These are phyloP conservation scores for Eucalyptus viminalis DNA, from an alignment of 345 rosid species.

Conservation along the genomic window DNA sequence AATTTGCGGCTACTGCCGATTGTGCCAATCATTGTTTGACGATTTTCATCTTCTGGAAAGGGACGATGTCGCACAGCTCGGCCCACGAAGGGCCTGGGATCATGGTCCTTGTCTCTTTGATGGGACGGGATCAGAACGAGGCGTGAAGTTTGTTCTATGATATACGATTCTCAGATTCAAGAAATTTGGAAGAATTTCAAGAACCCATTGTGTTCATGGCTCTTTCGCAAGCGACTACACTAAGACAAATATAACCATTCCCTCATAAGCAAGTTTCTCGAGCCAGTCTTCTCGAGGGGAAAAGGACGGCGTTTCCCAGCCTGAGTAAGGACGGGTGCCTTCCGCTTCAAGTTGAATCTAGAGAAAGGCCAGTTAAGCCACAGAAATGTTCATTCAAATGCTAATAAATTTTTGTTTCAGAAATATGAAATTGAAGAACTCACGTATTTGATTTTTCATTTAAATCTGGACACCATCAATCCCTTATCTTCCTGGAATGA, in stretches of 20 bases:
- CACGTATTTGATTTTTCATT: no score
- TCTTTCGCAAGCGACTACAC: not conserved
- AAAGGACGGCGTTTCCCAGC: no score
- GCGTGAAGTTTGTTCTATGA: not conserved
- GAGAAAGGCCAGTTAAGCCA: no score
- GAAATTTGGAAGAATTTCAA: not conserved
- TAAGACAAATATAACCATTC: no score
- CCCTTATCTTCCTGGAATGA: no score
- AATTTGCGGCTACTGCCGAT: not conserved
- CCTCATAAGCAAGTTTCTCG: no score
- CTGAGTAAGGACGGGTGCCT: no score
- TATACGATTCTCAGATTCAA: not conserved
- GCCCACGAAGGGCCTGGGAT: not conserved
- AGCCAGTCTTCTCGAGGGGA: no score
- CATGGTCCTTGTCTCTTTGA: not conserved
- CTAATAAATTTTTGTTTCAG: no score
- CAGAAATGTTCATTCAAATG: no score
- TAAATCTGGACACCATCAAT: no score
- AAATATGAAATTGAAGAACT: accelerated
- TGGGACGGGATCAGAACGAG: not conserved
- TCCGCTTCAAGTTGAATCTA: no score
- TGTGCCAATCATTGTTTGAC: not conserved
- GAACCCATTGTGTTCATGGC: not conserved
- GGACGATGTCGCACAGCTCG: not conserved
- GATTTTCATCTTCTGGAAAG: not conserved